A percentile compares a stretch with the other conserved stretches of the same genome.
These are phyloP conservation scores for Solanum sparsipilum DNA, from an alignment of 257 asterid genomes.

Conservation along the genomic window DNA sequence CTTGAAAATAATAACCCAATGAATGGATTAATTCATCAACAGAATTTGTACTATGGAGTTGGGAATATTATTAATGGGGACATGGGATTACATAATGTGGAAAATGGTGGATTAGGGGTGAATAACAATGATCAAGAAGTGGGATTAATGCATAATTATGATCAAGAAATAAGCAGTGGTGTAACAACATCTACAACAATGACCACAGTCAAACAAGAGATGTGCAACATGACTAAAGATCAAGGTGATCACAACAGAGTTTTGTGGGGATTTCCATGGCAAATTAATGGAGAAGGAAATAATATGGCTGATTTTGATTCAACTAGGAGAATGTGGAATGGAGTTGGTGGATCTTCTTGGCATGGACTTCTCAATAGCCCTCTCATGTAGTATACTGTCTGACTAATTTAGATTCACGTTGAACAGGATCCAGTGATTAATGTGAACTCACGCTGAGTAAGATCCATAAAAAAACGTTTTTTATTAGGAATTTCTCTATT, in stretches of 20 bases:
- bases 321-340: constrained; percentile 36
- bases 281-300: constrained; percentile 18
- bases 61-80: constrained; percentile 1
- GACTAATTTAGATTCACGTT: not conserved
- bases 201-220: constrained; percentile 58
- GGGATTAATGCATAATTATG: constrained; percentile 27
- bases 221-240: constrained; percentile 19
- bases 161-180: constrained; percentile 16
- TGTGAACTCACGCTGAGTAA: not conserved
- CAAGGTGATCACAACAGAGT: constrained; percentile 13
- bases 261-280: constrained; percentile 86
- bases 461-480: not conserved
- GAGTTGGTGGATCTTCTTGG: constrained; percentile 51
- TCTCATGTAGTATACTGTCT: constrained; percentile 31
- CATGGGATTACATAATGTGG: constrained; percentile 13
- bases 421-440: not conserved
- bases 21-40: constrained; percentile 14
- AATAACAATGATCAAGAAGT: constrained; percentile 17
- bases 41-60: constrained; percentile 19
- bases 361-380: constrained; percentile 86
- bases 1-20: constrained; percentile 24
- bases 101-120: constrained; percentile 15
- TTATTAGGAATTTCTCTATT: not conserved
- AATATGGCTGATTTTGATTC: constrained; percentile 35
- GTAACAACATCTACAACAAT: constrained; percentile 17